Evolutionary conservation across 495 filamentous ascomycete genomes (phyloP).

Genomic region (Tuber melanosporum): DNA sequence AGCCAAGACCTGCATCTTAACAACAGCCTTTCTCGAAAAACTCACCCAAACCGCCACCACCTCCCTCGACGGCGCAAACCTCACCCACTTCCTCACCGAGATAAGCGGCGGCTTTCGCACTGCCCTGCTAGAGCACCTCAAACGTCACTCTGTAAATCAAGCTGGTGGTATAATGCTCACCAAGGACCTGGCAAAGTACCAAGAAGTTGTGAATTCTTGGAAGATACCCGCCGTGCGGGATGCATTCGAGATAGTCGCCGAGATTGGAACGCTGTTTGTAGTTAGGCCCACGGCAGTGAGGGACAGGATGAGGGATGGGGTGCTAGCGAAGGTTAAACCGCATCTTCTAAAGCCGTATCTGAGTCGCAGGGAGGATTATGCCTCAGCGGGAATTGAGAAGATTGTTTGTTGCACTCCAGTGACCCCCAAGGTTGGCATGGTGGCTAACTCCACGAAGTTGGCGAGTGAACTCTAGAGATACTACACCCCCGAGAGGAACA

Average conservation of each 20-base stretch:
- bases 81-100: conserved; percentile 70
- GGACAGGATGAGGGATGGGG: conserved; percentile 40
- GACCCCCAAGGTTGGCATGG: background rate
- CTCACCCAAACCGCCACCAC: conserved; percentile 55
- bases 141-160: conserved; percentile 82
- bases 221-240: conserved; percentile 61
- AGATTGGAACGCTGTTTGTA: conserved; percentile 95
- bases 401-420: conserved; percentile 19
- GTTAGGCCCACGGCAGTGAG: conserved; percentile 53
- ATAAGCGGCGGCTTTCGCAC: conserved; percentile 69
- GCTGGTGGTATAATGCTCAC: conserved; percentile 90
- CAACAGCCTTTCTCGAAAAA: conserved; percentile 56
- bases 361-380: conserved; percentile 40
- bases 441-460: background rate
- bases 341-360: conserved; percentile 37
- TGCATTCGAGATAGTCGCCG: conserved; percentile 73
- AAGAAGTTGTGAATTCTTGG: conserved; percentile 73
- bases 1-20: background rate
- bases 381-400: conserved; percentile 39
- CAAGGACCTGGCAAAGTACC: conserved; percentile 89
- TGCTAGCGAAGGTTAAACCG: conserved; percentile 39
- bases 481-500: background rate
- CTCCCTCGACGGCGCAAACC: conserved; percentile 70
- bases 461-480: background rate
- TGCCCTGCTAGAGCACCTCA: conserved; percentile 84